phyloP scores from a whole-genome alignment of 2,329 filamentous ascomycete species.

The Stachybotrys chlorohalonatus region DNA sequence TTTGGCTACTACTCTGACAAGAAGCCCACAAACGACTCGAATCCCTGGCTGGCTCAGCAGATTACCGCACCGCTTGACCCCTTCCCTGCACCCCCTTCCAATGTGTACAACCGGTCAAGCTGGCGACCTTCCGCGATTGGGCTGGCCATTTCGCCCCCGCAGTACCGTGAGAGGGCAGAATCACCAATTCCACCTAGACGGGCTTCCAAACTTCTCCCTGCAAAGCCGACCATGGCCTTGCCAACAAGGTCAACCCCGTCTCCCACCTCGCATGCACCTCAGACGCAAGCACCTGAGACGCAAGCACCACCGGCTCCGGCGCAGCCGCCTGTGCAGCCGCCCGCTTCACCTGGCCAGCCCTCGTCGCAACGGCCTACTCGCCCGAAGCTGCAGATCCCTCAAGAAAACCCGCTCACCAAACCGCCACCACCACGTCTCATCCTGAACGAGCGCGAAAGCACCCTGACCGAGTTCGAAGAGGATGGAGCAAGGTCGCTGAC shows the following conservation, averaged over 20 bases:
- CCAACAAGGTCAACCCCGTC: neutral
- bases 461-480: slow-evolving; percentile 45
- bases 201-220: slow-evolving; percentile 34
- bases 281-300: no score
- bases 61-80: slow-evolving; percentile 11
- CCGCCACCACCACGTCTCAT: slow-evolving; percentile 1
- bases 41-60: slow-evolving; percentile 17
- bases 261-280: neutral
- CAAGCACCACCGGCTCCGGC: no score
- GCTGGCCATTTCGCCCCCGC: slow-evolving; percentile 30
- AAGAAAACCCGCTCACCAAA: slow-evolving; percentile 2
- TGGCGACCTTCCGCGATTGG: slow-evolving; percentile 31
- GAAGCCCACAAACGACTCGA: slow-evolving; percentile 9
- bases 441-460: slow-evolving; percentile 27
- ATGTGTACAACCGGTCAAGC: slow-evolving; percentile 17
- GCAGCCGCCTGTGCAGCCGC: slow-evolving; percentile 2
- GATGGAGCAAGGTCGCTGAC: slow-evolving; percentile 27
- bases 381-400: slow-evolving; percentile 19
- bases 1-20: slow-evolving; percentile 23
- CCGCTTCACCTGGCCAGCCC: slow-evolving; percentile 1
- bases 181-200: slow-evolving; percentile 19
- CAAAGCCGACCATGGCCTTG: slow-evolving; percentile 32
- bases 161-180: slow-evolving; percentile 9
- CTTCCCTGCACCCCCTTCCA: slow-evolving; percentile 8
- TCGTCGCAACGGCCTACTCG: slow-evolving; percentile 10